phyloP scores from a whole-genome alignment of 768 basidiomycete species.

The Chalciporus chontae region DNA sequence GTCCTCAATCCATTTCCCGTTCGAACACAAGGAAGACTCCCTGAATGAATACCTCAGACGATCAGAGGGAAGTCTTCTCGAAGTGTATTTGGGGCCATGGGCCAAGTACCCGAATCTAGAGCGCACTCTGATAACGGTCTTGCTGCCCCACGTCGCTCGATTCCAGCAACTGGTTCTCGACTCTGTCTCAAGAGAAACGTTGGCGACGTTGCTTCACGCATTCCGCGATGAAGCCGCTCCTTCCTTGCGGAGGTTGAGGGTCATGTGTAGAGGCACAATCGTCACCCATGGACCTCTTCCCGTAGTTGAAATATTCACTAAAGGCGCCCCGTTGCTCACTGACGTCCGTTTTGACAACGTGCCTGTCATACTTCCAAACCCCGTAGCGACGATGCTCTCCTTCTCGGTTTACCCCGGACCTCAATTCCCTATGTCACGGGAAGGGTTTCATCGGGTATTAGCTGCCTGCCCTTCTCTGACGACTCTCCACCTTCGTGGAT shows the following conservation, averaged over 20 bases:
- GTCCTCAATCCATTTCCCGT: slow-evolving; percentile 32
- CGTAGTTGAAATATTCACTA: slow-evolving; percentile 21
- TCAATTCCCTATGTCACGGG: slow-evolving; percentile 27
- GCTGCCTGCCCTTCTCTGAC: slow-evolving; percentile 19
- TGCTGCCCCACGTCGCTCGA: slow-evolving; percentile 28
- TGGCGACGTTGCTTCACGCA: slow-evolving; percentile 17
- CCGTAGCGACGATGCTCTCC: slow-evolving; percentile 25
- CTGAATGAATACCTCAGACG: slow-evolving; percentile 32
- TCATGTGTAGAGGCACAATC: slow-evolving; percentile 32
- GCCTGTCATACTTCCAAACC: slow-evolving; percentile 23
- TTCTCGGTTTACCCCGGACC: slow-evolving; percentile 33
- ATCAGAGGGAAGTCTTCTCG: slow-evolving; percentile 28
- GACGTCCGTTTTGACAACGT: slow-evolving; percentile 34
- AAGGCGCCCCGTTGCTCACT: slow-evolving; percentile 30
- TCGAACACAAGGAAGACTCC: slow-evolving; percentile 27
- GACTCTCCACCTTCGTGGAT: slow-evolving; percentile 29
- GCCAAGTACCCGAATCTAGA: slow-evolving; percentile 29
- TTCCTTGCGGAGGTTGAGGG: slow-evolving; percentile 21
- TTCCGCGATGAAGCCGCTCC: slow-evolving; percentile 28
- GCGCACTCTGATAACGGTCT: slow-evolving; percentile 19
- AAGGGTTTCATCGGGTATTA: slow-evolving; percentile 19
- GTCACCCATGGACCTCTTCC: slow-evolving; percentile 26
- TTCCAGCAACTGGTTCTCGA: slow-evolving; percentile 31
- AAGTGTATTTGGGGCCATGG: slow-evolving; percentile 33
- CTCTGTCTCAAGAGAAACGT: slow-evolving; percentile 29